Percentiles rank a stretch among this genome's conserved stretches.
These are phyloP conservation scores for Emergomyces pasteurianus DNA, from an alignment of 2,329 filamentous ascomycete genomes.

Conservation along the genomic window DNA sequence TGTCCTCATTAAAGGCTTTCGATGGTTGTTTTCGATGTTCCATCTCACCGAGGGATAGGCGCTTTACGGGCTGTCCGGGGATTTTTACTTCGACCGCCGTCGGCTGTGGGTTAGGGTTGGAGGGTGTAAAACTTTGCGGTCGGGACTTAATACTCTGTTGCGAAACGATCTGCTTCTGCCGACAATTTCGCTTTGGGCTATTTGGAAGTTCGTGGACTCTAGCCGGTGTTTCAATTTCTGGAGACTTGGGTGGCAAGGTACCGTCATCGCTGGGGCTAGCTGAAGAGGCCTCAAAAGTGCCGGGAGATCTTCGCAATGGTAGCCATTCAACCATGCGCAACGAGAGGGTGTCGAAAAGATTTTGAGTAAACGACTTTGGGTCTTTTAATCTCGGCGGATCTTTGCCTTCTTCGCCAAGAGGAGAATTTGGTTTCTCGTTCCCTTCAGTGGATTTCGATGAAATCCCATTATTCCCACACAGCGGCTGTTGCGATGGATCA, in stretches of 20 bases:
- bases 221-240: not conserved
- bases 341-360: slow-evolving; percentile 39
- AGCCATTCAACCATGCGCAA: slow-evolving; percentile 37
- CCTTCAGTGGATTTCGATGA: not conserved
- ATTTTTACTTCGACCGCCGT: slow-evolving; percentile 27
- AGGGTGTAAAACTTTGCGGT: slow-evolving; percentile 14
- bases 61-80: slow-evolving; percentile 28
- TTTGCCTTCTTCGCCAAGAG: slow-evolving; percentile 13
- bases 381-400: slow-evolving; percentile 33
- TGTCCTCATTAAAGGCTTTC: slow-evolving; percentile 23
- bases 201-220: not conserved
- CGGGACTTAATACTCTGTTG: not conserved
- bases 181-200: not conserved
- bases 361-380: slow-evolving; percentile 50
- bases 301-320: slow-evolving; percentile 18
- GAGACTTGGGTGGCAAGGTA: not conserved
- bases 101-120: slow-evolving; percentile 15
- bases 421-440: slow-evolving; percentile 5
- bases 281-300: not conserved
- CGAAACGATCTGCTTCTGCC: not conserved
- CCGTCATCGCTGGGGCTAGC: not conserved
- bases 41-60: slow-evolving; percentile 26
- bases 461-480: not conserved
- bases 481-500: not conserved
- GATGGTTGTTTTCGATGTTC: slow-evolving; percentile 26